Evolutionary conservation across 352 stramenopile species (phyloP).

Genomic region (Phytophthora vignae): DNA sequence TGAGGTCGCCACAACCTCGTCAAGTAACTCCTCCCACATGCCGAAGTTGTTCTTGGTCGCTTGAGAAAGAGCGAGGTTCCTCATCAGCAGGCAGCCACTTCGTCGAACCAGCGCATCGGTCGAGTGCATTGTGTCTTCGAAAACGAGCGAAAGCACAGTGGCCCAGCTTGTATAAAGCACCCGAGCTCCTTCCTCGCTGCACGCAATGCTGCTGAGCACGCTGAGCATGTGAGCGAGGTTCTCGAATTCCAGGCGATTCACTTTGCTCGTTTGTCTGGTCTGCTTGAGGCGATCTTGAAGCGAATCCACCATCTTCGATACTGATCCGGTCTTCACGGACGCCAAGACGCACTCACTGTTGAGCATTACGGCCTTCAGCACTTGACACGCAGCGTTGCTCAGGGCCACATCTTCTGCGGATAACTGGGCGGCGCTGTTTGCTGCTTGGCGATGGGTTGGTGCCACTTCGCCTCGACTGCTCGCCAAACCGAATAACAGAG

Average conservation of each 20-base stretch:
- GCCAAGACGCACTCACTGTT: slow-evolving; percentile 57
- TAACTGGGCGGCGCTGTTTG: background rate
- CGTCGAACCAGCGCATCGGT: slow-evolving; percentile 31
- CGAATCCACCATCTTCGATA: slow-evolving; percentile 45
- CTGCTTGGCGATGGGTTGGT: slow-evolving; percentile 6
- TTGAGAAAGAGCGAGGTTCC: slow-evolving; percentile 69
- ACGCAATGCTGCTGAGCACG: slow-evolving; percentile 52
- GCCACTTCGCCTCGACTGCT: slow-evolving; percentile 28
- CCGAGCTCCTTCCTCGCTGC: slow-evolving; percentile 54
- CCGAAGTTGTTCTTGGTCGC: slow-evolving; percentile 62
- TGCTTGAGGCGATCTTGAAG: slow-evolving; percentile 50
- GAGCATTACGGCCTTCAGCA: slow-evolving; percentile 58
- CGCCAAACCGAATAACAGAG: slow-evolving; percentile 26
- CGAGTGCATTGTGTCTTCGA: slow-evolving; percentile 60
- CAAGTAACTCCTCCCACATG: slow-evolving; percentile 61
- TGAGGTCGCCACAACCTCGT: slow-evolving; percentile 43
- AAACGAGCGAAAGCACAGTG: slow-evolving; percentile 44
- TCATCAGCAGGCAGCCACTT: slow-evolving; percentile 54
- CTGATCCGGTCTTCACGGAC: slow-evolving; percentile 52
- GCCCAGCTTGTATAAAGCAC: slow-evolving; percentile 45
- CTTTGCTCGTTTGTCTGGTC: slow-evolving; percentile 46
- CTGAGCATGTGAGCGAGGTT: slow-evolving; percentile 54
- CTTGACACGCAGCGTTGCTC: slow-evolving; percentile 46
- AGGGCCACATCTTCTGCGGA: slow-evolving; percentile 32
- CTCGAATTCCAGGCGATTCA: slow-evolving; percentile 37